phyloP scores from a whole-genome alignment of 2,329 filamentous ascomycete genomes.

The Cladosporium sp. region DNA sequence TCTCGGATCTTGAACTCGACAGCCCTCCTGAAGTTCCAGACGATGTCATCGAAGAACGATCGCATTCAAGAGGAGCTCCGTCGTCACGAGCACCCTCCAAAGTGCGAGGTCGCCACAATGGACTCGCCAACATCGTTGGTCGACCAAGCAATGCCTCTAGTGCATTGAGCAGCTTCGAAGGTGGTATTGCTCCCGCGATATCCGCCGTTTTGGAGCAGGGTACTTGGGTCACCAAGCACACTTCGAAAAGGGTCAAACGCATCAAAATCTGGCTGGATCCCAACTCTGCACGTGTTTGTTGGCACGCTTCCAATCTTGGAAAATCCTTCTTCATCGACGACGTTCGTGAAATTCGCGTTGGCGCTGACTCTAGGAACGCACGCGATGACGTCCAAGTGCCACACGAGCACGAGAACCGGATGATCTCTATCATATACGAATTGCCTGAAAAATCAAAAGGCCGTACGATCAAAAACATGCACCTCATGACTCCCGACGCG shows the following conservation, averaged over 20 bases:
- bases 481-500: conserved; percentile 75
- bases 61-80: conserved; percentile 13
- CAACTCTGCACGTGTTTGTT: conserved; percentile 79
- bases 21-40: conserved; percentile 52
- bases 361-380: conserved; percentile 81
- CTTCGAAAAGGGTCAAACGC: conserved; percentile 70
- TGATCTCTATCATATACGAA: conserved; percentile 88
- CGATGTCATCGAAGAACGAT: conserved; percentile 33
- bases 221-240: conserved; percentile 74
- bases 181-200: conserved; percentile 64
- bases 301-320: conserved; percentile 72
- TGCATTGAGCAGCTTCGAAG: conserved; percentile 33
- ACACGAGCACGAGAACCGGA: conserved; percentile 63
- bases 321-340: conserved; percentile 95
- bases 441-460: conserved; percentile 74
- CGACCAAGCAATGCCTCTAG: conserved; percentile 31
- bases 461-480: conserved; percentile 68
- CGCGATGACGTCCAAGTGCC: conserved; percentile 75
- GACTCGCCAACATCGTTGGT: conserved; percentile 38
- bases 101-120: conserved; percentile 31
- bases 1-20: conserved; percentile 51
- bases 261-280: conserved; percentile 77
- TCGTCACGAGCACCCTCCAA: conserved; percentile 17
- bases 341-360: conserved; percentile 83
- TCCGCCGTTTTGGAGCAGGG: conserved; percentile 75